Evolutionary conservation across 805 yeast species (phyloP).

Genomic region (Pichia phayaonensis): DNA sequence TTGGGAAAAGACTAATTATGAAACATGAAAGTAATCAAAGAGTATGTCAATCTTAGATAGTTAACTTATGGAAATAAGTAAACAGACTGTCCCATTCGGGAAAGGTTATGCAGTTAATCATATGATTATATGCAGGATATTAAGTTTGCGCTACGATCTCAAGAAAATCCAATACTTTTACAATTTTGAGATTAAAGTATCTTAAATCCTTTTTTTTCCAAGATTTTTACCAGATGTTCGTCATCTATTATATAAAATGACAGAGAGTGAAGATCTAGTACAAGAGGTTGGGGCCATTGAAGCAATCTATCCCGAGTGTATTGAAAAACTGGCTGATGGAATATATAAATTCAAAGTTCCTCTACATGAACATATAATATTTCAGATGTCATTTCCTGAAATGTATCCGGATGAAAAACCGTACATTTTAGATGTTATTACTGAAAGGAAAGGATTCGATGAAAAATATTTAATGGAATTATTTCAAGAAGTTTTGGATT

Average conservation of each 20-base stretch:
- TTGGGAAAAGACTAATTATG: too few species aligned
- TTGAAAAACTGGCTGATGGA: conserved; percentile 32
- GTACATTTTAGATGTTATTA: conserved; percentile 46
- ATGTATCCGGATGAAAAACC: conserved; percentile 66
- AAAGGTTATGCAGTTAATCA: too few species aligned
- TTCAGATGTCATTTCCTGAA: conserved; percentile 68
- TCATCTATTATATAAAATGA: neutral
- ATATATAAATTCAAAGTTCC: conserved; percentile 48
- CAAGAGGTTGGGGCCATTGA: conserved; percentile 81
- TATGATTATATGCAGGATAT: too few species aligned
- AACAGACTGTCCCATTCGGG: too few species aligned
- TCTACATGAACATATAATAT: conserved; percentile 47
- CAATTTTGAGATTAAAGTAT: neutral
- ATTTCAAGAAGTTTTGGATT: conserved; percentile 45
- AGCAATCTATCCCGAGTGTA: conserved; percentile 74
- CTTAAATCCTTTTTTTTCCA: neutral
- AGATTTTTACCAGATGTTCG: neutral
- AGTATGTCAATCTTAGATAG: too few species aligned
- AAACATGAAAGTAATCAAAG: too few species aligned
- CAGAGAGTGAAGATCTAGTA: conserved; percentile 39
- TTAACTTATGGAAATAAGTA: too few species aligned
- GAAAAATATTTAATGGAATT: conserved; percentile 40
- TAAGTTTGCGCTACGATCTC: too few species aligned
- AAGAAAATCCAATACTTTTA: too few species aligned
- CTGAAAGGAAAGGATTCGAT: conserved; percentile 27